Percentiles rank a stretch among this genome's conserved stretches.
Conservation (phyloP, 164 flowering plant species). For the Umbilicus rupestris region DNA sequence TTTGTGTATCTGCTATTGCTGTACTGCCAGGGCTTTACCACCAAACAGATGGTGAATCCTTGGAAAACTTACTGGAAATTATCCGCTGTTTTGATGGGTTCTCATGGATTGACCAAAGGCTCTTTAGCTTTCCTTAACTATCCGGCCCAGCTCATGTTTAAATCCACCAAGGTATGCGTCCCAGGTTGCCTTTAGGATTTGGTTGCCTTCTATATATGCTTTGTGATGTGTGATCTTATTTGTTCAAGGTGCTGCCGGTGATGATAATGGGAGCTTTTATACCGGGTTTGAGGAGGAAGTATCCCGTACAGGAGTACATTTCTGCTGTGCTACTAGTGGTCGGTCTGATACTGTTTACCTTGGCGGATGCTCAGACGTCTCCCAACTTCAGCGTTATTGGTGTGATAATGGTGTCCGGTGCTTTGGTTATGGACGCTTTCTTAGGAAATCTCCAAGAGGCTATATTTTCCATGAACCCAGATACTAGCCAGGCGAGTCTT, state of each 20-base stretch:
- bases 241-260: constrained; percentile 58
- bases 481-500: constrained; percentile 57
- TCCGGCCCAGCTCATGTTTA: constrained; percentile 94
- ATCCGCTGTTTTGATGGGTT: constrained; percentile 87
- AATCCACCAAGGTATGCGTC: constrained; percentile 72
- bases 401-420: constrained; percentile 65
- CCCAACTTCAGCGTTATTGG: constrained; percentile 67
- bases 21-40: constrained; percentile 67
- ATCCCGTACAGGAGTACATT: constrained; percentile 52
- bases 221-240: too few species aligned
- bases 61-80: constrained; percentile 71
- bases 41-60: constrained; percentile 84
- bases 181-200: too few species aligned
- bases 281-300: constrained; percentile 65
- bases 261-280: constrained; percentile 85
- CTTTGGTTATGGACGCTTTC: constrained; percentile 65
- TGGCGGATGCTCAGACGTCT: constrained; percentile 67
- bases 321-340: constrained; percentile 58
- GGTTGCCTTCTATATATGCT: too few species aligned
- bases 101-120: constrained; percentile 87
- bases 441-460: constrained; percentile 77
- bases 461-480: constrained; percentile 64
- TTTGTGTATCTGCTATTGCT: constrained; percentile 64
- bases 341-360: constrained; percentile 65
- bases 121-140: constrained; percentile 84